Base-by-base conservation (phyloP, 2,329 filamentous ascomycete genomes). In the Neophaeococcomyces mojaviensis region DNA sequence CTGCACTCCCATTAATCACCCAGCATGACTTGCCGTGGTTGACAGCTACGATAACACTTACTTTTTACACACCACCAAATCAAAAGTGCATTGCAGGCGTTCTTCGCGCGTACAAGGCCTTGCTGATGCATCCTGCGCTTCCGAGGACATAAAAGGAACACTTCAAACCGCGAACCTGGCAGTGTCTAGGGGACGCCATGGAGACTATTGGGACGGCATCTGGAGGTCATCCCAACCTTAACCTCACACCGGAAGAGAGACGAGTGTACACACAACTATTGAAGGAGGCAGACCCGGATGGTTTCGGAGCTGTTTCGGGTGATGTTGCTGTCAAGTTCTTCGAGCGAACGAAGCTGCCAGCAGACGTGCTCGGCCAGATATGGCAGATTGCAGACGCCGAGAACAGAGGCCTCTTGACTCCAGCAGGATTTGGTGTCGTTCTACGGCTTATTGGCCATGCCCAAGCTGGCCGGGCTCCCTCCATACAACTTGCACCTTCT, bases 371-470 rank as follows among this genome's bases (percentile, higher is more conserved):
- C 49, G 92, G 90, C 66, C 83, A 94, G 79, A 97, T 98, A 76
- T 98, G 92, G 92, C 90, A 97, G 70, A 92, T 98, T 64, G 90
- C 92, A 57, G 92, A 98, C 70, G 88, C 80, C 55, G 90, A 97
- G 71, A 98, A 98, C 71, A 81, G 89, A 54, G 92, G 92, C 43
- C 85, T 97, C 56, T 73, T 98, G 56, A 96, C 89, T 28, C 88
- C 88, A 16, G 80, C 88, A 34, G 92, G 90, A 63, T 98, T 98
- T 69, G 87, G 89, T 50, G 79, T 95, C 63, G 92, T 94, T 48
- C 70, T 98, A 62, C 81, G 92, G 60, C 80, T 98, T 63, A 97
- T 98, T 63, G 92, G 88, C 49, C 92, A 97, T 70, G 89, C 88
- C 54, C 92, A 98, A 69, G 86, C 84, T 54, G 86, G 87, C 59